Evolutionary conservation across 2,329 filamentous ascomycete genomes (phyloP).

Genomic region (Phaeomoniella chlamydospora): DNA sequence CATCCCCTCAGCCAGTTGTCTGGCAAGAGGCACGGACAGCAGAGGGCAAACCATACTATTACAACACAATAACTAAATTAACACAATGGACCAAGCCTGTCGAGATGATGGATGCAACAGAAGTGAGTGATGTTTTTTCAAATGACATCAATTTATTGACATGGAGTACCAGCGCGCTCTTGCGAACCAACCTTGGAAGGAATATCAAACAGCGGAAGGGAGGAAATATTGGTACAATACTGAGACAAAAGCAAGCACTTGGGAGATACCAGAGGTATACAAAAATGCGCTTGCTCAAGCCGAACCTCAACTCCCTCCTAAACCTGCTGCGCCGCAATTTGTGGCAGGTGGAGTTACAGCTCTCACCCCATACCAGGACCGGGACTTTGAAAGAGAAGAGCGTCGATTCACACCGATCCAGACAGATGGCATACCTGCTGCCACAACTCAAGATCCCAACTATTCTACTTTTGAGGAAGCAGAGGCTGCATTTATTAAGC

Average conservation of each 20-base stretch:
- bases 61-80: conserved; percentile 69
- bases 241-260: conserved; percentile 81
- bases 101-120: conserved; percentile 69
- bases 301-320: conserved; percentile 13
- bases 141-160: conserved; percentile 6
- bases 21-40: conserved; percentile 75
- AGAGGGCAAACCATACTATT: conserved; percentile 82
- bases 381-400: background rate
- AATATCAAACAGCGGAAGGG: conserved; percentile 75
- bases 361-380: conserved; percentile 15
- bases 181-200: conserved; percentile 77
- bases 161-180: conserved; percentile 50
- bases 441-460: conserved; percentile 49
- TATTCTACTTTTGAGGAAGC: conserved; percentile 74
- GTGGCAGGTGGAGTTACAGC: conserved; percentile 41
- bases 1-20: conserved; percentile 33
- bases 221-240: conserved; percentile 93
- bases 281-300: conserved; percentile 55
- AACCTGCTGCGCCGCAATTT: conserved; percentile 33
- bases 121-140: conserved; percentile 39
- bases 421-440: conserved; percentile 20
- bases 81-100: conserved; percentile 93
- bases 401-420: background rate
- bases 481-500: conserved; percentile 82
- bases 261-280: conserved; percentile 82